Evolutionary conservation across 2,329 filamentous ascomycete species (phyloP).

Genomic region (Aspergillus texensis): DNA sequence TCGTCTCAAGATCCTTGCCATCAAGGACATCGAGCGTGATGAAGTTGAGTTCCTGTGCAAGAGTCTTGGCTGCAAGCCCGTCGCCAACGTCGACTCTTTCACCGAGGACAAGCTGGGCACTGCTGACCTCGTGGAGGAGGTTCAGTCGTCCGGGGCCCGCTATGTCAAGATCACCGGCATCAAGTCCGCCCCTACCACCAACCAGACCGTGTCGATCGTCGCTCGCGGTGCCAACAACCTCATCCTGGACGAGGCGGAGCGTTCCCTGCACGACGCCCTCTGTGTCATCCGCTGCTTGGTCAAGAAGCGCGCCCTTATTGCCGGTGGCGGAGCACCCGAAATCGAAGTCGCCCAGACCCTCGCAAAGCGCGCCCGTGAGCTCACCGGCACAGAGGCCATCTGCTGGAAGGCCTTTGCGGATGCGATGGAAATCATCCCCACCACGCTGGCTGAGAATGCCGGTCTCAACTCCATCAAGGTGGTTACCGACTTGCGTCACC

Average conservation of each 20-base stretch:
- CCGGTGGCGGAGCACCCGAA: slow-evolving; percentile 93
- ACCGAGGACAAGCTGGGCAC: slow-evolving; percentile 96
- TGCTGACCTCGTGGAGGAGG: slow-evolving; percentile 92
- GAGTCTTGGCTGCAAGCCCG: slow-evolving; percentile 97
- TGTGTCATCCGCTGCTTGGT: slow-evolving; percentile 97
- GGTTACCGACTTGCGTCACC: slow-evolving; percentile 90
- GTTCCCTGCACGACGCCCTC: slow-evolving; percentile 93
- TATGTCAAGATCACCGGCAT: slow-evolving; percentile 96
- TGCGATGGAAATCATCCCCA: slow-evolving; percentile 94
- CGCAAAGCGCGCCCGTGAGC: slow-evolving; percentile 75
- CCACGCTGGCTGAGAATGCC: slow-evolving; percentile 94
- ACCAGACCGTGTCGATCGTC: slow-evolving; percentile 88
- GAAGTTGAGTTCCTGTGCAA: slow-evolving; percentile 99
- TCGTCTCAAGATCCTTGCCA: slow-evolving; percentile 89
- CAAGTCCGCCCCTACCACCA: slow-evolving; percentile 66
- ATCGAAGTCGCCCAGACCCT: slow-evolving; percentile 92
- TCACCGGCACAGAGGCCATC: slow-evolving; percentile 91
- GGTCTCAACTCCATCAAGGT: slow-evolving; percentile 98
- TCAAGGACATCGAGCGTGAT: slow-evolving; percentile 98
- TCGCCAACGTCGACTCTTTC: slow-evolving; percentile 97
- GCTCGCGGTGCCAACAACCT: slow-evolving; percentile 91
- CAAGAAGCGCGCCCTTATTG: slow-evolving; percentile 99
- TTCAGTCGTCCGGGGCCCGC: slow-evolving; percentile 80
- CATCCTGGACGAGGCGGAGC: slow-evolving; percentile 96
- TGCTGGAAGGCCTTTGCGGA: slow-evolving; percentile 99